Percentiles rank a stretch among this genome's conserved stretches.
These are phyloP conservation scores for Neurospora tetrasperma DNA, from an alignment of 495 filamentous ascomycete species.

Conservation along the genomic window DNA sequence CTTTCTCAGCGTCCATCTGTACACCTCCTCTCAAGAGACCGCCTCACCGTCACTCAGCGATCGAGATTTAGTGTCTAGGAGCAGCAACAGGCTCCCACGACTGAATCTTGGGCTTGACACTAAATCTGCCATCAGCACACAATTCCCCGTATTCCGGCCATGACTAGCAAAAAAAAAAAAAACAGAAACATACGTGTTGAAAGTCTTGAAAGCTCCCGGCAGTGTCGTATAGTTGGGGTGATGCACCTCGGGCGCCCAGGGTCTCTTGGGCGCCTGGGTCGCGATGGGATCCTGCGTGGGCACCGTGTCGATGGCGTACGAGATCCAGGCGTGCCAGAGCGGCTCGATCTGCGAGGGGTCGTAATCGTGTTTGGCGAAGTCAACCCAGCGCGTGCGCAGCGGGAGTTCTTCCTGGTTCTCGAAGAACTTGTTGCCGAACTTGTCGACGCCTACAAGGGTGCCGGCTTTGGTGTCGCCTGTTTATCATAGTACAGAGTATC, in stretches of 20 bases:
- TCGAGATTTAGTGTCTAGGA: conserved; percentile 18
- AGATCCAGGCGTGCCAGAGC: conserved; percentile 97
- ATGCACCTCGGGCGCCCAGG: conserved; percentile 66
- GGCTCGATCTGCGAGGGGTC: conserved; percentile 92
- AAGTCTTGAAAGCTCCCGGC: conserved; percentile 78
- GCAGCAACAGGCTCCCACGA: conserved; percentile 30
- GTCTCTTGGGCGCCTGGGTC: conserved; percentile 46
- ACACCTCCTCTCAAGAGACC: neutral
- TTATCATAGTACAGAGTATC: too few relatives aligned
- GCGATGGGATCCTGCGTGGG: conserved; percentile 61
- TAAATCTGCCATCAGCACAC: neutral
- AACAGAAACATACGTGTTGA: conserved; percentile 66
- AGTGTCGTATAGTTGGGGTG: conserved; percentile 61
- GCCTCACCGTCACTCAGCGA: neutral
- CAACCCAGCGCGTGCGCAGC: conserved; percentile 93
- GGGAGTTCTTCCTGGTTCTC: conserved; percentile 95
- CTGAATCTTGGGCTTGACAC: conserved; percentile 30
- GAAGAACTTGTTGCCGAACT: conserved; percentile 93
- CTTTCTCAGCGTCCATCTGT: neutral
- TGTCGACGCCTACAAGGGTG: conserved; percentile 72
- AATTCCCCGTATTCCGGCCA: neutral
- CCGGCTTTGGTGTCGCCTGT: conserved; percentile 95
- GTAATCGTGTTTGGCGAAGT: conserved; percentile 81
- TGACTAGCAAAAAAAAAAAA: neutral
- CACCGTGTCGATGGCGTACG: conserved; percentile 82